phyloP scores from a whole-genome alignment of 768 basidiomycete species.

The Megacollybia marginata region DNA sequence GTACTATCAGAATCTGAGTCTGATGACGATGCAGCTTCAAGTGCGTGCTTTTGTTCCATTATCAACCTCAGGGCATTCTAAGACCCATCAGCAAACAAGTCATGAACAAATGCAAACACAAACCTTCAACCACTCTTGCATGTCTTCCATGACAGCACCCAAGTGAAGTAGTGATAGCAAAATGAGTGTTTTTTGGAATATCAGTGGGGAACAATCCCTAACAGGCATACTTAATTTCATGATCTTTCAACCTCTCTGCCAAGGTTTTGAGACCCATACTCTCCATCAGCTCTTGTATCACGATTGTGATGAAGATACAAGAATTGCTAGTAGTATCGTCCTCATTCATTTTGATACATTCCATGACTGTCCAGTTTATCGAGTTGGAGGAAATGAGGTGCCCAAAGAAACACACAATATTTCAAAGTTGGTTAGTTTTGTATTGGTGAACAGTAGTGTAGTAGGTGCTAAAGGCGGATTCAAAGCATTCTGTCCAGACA shows the following conservation, averaged over 20 bases:
- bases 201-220: constrained; percentile 92
- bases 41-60: constrained; percentile 87
- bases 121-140: constrained; percentile 94
- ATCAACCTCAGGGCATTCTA: constrained; percentile 90
- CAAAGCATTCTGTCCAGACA: constrained; percentile 86
- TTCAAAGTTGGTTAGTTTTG: constrained; percentile 96
- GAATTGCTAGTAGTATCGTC: constrained; percentile 97
- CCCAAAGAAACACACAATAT: constrained; percentile 95
- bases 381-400: constrained; percentile 83
- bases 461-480: constrained; percentile 82
- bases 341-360: constrained; percentile 88
- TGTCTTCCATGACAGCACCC: constrained; percentile 87
- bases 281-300: constrained; percentile 95
- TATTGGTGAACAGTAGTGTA: constrained; percentile 97
- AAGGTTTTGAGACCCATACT: constrained; percentile 82
- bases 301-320: constrained; percentile 96
- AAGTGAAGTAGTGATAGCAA: constrained; percentile 98
- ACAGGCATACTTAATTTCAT: constrained; percentile 67
- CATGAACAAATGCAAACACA: constrained; percentile 14
- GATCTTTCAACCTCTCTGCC: constrained; percentile 86
- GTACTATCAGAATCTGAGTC: constrained; percentile 22
- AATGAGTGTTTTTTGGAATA: constrained; percentile 93
- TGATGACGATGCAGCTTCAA: constrained; percentile 54
- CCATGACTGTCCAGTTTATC: constrained; percentile 82
- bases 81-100: neutral